These are phyloP conservation scores for Tolypocladium tropicale DNA, from an alignment of 2,329 filamentous ascomycete species.

Conservation along the genomic window DNA sequence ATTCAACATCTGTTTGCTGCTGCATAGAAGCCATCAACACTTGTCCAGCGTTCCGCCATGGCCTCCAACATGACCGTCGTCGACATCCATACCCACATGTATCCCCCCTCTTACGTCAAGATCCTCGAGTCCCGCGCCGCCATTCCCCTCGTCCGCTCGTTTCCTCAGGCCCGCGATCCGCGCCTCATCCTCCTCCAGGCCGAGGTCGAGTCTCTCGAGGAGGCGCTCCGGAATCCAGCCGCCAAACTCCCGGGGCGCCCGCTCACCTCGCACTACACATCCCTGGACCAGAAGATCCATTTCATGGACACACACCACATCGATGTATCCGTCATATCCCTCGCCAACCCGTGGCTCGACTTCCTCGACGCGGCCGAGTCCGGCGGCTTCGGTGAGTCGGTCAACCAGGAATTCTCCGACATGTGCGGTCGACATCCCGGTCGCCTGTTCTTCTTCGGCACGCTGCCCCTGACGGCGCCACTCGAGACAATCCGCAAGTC, in stretches of 20 bases:
- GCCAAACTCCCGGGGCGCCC: slow-evolving; percentile 63
- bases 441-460: slow-evolving; percentile 72
- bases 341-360: slow-evolving; percentile 92
- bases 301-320: slow-evolving; percentile 86
- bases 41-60: too few relatives aligned
- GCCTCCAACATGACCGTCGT: slow-evolving; percentile 33
- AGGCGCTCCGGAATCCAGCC: slow-evolving; percentile 41
- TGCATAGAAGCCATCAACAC: too few relatives aligned
- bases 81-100: slow-evolving; percentile 63
- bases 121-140: slow-evolving; percentile 47
- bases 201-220: slow-evolving; percentile 35
- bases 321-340: slow-evolving; percentile 71
- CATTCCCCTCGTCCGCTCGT: slow-evolving; percentile 63
- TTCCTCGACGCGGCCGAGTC: slow-evolving; percentile 58
- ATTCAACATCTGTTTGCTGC: too few relatives aligned
- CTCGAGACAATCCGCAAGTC: slow-evolving; percentile 51
- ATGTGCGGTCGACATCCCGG: slow-evolving; percentile 59
- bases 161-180: slow-evolving; percentile 43
- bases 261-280: slow-evolving; percentile 74
- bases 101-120: slow-evolving; percentile 51
- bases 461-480: slow-evolving; percentile 65
- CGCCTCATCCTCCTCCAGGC: slow-evolving; percentile 56
- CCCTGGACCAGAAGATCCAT: slow-evolving; percentile 65
- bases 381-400: slow-evolving; percentile 47
- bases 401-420: slow-evolving; percentile 69